A percentile compares a stretch with the other conserved stretches of the same genome.
phyloP scores from a whole-genome alignment of 148 eudicot genomes.

The Rhododendron henanense region DNA sequence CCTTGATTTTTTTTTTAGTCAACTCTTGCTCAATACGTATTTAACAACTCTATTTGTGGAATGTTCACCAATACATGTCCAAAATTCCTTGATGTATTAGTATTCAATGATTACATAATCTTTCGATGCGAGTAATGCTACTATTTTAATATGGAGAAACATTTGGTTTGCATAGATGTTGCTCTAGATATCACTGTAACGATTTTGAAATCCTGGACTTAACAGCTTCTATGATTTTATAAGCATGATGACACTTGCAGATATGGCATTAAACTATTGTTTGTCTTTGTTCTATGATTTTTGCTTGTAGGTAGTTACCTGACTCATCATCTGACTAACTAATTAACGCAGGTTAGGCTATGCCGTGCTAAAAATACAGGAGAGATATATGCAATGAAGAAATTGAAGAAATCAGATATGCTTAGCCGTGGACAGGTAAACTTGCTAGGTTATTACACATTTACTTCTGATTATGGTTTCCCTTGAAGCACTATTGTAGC shows the following conservation, averaged over 20 bases:
- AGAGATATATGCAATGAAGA: constrained; percentile 69
- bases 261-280: background rate
- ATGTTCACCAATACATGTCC: background rate
- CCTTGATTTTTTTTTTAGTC: background rate
- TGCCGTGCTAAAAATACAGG: constrained; percentile 66
- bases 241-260: background rate
- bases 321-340: background rate
- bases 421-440: constrained; percentile 75
- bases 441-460: background rate
- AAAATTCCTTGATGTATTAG: background rate
- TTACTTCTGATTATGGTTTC: background rate
- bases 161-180: background rate
- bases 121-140: background rate
- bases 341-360: constrained; percentile 49
- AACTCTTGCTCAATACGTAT: background rate
- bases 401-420: constrained; percentile 71
- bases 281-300: background rate
- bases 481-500: background rate
- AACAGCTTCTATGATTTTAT: background rate
- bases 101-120: background rate
- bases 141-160: background rate
- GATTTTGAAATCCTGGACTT: background rate
- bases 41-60: background rate
- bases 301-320: background rate
- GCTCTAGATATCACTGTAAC: background rate